Percentiles rank a stretch among this genome's conserved stretches.
Evolutionary conservation across 192 early-diverging fungal species (phyloP).

Genomic region (Ambispora gerdemannii): DNA sequence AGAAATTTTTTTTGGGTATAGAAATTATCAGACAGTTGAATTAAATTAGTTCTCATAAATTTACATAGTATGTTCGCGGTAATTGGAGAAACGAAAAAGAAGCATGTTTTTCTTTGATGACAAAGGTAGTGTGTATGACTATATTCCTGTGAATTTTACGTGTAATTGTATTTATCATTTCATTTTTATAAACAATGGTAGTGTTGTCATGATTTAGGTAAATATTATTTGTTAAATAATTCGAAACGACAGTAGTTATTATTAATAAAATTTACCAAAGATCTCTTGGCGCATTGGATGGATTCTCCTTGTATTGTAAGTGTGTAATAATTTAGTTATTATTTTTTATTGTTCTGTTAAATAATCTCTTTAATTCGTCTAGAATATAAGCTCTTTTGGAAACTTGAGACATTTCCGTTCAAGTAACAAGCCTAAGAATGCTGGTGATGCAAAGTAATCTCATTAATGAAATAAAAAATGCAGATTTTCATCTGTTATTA

Average conservation of each 20-base stretch:
- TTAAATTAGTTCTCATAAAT: constrained; percentile 23
- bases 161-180: not conserved
- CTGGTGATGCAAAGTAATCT: constrained; percentile 45
- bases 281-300: constrained; percentile 21
- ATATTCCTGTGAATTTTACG: constrained; percentile 44
- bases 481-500: not conserved
- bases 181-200: not conserved
- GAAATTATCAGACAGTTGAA: not conserved
- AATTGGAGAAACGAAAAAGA: constrained; percentile 59
- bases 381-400: constrained; percentile 56
- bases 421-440: constrained; percentile 52
- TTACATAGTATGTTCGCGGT: constrained; percentile 49
- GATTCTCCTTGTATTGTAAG: constrained; percentile 23
- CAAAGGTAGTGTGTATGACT: constrained; percentile 55
- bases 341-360: not conserved
- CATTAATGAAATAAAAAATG: not conserved
- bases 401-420: constrained; percentile 56
- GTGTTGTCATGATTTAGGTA: constrained; percentile 36
- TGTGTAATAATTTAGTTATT: not conserved
- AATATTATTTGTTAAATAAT: not conserved
- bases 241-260: not conserved
- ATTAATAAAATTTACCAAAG: not conserved
- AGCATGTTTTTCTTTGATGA: constrained; percentile 59
- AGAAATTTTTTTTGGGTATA: constrained; percentile 27
- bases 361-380: constrained; percentile 9